Evolutionary conservation across 495 filamentous ascomycete species (phyloP), one percentile per base, ranked within the genome.

Genomic region (Penicillium tannophilum): DNA sequence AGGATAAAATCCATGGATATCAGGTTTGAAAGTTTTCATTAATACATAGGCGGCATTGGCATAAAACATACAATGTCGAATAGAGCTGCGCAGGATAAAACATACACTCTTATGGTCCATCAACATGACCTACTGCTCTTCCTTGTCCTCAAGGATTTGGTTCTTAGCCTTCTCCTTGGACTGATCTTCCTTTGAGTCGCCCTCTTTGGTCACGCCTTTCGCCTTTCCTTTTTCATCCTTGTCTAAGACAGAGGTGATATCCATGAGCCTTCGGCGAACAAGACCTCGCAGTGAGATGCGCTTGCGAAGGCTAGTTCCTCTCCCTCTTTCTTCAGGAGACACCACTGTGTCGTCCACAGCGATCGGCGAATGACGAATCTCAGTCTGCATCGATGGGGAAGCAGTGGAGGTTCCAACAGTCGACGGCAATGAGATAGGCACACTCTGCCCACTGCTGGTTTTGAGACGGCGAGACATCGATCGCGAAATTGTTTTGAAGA

Each of bases 401-500:
- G 17, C 16, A 30, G 24, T 30, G 4, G 46, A 12, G 17, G 46
- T 31, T 30, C 26, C 46, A 6, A 30, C 28, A 9, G 51, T 28
- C 12, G 60, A 58, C 17, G 52, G 19, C 36, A 67, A 55, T 11
- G 73, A 72, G 8, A 68, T 20, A n/a, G 68, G 65, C 33, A 50
- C 52, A 45, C 70, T 77, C 11, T 62, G 60, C 0, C 58, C 61
- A 30, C 75, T 75, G 54, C 55, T 72, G 9, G 63, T 64, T 52
- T 75, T 77, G 53, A 72, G 39, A 28, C 64, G 72, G 30, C 74
- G 73, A 33, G 52, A 55, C 70, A 76, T 64, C 2, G 67, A 63
- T n/a, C 68, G 70, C 14, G 72, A 73, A 17, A 78, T 64, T 6
- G 61, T 63, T 49, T 64, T 64, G 56, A 79, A 62, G 16, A 79